These are phyloP conservation scores for Penicillium waksmanii DNA, from an alignment of 495 filamentous ascomycete genomes.

Conservation along the genomic window DNA sequence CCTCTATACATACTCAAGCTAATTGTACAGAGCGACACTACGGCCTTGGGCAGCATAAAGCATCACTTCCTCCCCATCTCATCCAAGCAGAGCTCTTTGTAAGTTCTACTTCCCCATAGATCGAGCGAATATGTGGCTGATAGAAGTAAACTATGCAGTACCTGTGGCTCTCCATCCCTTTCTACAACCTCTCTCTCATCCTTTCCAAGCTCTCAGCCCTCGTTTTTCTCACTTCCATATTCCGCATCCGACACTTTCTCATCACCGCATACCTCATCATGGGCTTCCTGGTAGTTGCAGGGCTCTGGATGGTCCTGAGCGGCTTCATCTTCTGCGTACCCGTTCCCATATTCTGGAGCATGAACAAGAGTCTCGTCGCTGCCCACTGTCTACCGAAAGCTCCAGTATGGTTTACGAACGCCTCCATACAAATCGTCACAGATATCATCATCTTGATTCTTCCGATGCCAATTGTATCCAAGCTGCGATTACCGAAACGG, in stretches of 20 bases:
- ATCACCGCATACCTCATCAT: constrained; percentile 36
- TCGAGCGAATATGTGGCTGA: not conserved
- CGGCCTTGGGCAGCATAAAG: constrained; percentile 16
- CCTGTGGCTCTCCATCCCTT: constrained; percentile 41
- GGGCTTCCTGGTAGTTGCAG: constrained; percentile 35
- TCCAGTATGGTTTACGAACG: constrained; percentile 47
- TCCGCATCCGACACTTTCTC: constrained; percentile 32
- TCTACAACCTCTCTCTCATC: constrained; percentile 49
- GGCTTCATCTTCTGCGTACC: constrained; percentile 46
- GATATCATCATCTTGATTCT: constrained; percentile 53
- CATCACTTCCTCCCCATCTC: not conserved
- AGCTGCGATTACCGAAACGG: constrained; percentile 41
- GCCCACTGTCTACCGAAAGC: constrained; percentile 36
- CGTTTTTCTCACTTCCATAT: constrained; percentile 45
- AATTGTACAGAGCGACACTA: constrained; percentile 23
- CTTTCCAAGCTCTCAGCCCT: constrained; percentile 51
- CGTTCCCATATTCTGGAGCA: constrained; percentile 35
- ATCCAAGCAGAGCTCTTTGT: constrained; percentile 18
- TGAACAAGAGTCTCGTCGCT: not conserved
- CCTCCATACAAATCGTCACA: constrained; percentile 48
- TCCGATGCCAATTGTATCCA: constrained; percentile 46
- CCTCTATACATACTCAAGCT: constrained; percentile 1
- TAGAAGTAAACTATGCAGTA: constrained; percentile 21
- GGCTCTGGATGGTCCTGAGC: constrained; percentile 43
- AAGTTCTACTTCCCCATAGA: constrained; percentile 1